phyloP scores from a whole-genome alignment of 129 eudicot genomes.

The Dittrichia graveolens region DNA sequence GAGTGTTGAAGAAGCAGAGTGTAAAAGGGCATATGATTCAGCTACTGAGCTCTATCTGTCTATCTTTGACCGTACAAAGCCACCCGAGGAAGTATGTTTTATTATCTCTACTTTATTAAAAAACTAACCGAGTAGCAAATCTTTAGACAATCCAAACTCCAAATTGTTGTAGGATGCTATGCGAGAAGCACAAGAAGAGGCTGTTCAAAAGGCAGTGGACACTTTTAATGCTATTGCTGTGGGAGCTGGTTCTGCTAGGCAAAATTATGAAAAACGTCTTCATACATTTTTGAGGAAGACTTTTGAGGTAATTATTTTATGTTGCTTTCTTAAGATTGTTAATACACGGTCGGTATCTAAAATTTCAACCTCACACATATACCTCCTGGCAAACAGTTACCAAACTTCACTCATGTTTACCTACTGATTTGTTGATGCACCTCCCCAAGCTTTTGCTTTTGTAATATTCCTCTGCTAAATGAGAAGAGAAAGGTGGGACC shows the following conservation, averaged over 20 bases:
- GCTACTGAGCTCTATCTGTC: slow-evolving; percentile 85
- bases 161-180: slow-evolving; percentile 62
- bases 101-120: slow-evolving; percentile 2
- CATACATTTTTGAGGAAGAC: slow-evolving; percentile 72
- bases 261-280: slow-evolving; percentile 81
- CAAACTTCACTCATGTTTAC: too few species aligned
- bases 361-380: too few species aligned
- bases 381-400: too few species aligned
- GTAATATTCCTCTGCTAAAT: too few species aligned
- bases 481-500: too few species aligned
- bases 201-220: slow-evolving; percentile 68
- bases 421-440: too few species aligned
- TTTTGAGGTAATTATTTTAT: slow-evolving; percentile 65
- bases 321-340: slow-evolving; percentile 7
- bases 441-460: too few species aligned
- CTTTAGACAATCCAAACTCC: slow-evolving; percentile 16
- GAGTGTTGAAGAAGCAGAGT: slow-evolving; percentile 99
- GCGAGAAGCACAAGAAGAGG: slow-evolving; percentile 96
- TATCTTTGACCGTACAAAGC: slow-evolving; percentile 78
- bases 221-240: slow-evolving; percentile 75
- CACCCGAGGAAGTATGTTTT: slow-evolving; percentile 88
- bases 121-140: background rate
- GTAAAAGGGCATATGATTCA: slow-evolving; percentile 90
- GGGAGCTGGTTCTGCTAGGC: slow-evolving; percentile 79
- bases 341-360: background rate